phyloP scores from a whole-genome alignment of 495 filamentous ascomycete species.

The Durotheca rogersii region DNA sequence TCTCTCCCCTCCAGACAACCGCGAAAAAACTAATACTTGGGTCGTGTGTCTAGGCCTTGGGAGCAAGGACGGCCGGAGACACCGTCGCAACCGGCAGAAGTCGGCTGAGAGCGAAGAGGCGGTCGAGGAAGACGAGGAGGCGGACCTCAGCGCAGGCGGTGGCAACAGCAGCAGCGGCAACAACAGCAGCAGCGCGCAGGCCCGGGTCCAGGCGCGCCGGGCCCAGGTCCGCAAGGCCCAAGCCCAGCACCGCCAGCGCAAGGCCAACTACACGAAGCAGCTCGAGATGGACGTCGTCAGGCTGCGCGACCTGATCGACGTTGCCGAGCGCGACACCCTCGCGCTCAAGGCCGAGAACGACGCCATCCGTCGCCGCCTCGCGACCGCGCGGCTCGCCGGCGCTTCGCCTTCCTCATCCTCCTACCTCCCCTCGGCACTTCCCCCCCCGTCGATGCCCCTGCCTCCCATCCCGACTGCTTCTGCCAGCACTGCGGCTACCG shows the following conservation, averaged over 20 bases:
- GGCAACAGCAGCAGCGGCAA: conserved; percentile 4
- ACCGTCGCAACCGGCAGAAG: no score
- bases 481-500: not conserved
- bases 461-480: not conserved
- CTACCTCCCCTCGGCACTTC: not conserved
- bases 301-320: conserved; percentile 47
- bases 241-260: conserved; percentile 53
- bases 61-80: conserved; percentile 2
- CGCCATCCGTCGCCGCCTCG: conserved; percentile 24
- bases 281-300: conserved; percentile 50
- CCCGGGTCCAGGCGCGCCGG: conserved; percentile 44
- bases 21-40: conserved; percentile 12
- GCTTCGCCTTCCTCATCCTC: not conserved
- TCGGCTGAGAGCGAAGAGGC: no score
- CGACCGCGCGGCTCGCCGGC: conserved; percentile 1
- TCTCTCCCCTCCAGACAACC: no score
- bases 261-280: conserved; percentile 52
- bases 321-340: conserved; percentile 30
- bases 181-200: conserved; percentile 10
- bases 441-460: not conserved
- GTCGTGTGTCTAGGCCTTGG: conserved; percentile 13
- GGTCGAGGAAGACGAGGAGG: no score
- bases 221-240: conserved; percentile 54
- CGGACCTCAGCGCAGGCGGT: no score
- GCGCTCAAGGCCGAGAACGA: conserved; percentile 43